These are phyloP conservation scores for Penicillium italicum DNA, from an alignment of 2,329 filamentous ascomycete genomes.

Conservation along the genomic window DNA sequence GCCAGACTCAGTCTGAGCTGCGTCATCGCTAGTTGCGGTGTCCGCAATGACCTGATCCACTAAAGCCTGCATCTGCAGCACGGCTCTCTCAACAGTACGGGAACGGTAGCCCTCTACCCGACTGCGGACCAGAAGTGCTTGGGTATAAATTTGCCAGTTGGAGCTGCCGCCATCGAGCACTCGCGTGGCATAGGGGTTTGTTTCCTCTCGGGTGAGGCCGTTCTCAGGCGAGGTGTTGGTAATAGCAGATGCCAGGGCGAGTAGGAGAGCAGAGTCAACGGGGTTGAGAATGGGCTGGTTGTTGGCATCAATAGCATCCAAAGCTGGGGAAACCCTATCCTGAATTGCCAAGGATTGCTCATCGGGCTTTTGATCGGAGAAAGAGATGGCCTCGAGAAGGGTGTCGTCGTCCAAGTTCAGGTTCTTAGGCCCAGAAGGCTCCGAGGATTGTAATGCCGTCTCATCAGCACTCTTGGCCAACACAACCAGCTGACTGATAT, in stretches of 20 bases:
- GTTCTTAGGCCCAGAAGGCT: conserved; percentile 57
- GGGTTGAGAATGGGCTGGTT: conserved; percentile 77
- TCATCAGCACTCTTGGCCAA: conserved; percentile 69
- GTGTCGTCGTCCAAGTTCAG: conserved; percentile 89
- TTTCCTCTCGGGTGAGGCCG: conserved; percentile 86
- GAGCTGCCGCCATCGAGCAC: conserved; percentile 84
- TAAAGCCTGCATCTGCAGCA: conserved; percentile 89
- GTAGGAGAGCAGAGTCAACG: conserved; percentile 83
- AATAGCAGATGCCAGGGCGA: conserved; percentile 75
- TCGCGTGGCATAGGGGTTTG: conserved; percentile 82
- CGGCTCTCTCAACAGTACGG: conserved; percentile 80
- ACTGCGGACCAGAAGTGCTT: conserved; percentile 83
- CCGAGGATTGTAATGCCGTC: conserved; percentile 19
- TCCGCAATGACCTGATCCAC: conserved; percentile 94
- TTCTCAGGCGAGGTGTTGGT: conserved; percentile 84
- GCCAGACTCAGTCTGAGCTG: conserved; percentile 32
- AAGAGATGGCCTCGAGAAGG: conserved; percentile 80
- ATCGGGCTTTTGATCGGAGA: conserved; percentile 56
- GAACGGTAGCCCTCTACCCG: conserved; percentile 85
- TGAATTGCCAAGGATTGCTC: conserved; percentile 37
- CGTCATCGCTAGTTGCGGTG: conserved; percentile 53
- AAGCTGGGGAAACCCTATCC: conserved; percentile 55
- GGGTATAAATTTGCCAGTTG: conserved; percentile 98
- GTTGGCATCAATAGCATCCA: conserved; percentile 68
- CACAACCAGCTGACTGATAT: conserved; percentile 81